phyloP scores from a whole-genome alignment of 345 rosid species.

The Bruguiera parviflora region DNA sequence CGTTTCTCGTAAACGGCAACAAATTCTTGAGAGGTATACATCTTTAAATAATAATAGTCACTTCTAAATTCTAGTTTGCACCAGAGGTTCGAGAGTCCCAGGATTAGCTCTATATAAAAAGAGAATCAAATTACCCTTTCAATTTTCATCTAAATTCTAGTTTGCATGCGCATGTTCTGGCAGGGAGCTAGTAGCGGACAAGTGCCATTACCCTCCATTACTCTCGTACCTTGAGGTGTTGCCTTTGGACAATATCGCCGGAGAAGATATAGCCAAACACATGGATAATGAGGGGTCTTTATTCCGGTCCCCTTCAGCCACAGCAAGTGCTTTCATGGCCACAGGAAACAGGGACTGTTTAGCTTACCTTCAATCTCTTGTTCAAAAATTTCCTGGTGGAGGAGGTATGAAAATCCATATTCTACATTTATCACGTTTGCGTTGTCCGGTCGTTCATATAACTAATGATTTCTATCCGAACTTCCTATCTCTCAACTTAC shows the following conservation, averaged over 20 bases:
- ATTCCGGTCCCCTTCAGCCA: conserved; percentile 68
- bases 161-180: neutral
- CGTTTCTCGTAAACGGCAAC: conserved; percentile 28
- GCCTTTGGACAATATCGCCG: conserved; percentile 22
- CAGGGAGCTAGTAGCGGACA: conserved; percentile 42
- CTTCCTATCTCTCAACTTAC: neutral
- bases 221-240: conserved; percentile 51
- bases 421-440: neutral
- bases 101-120: no score
- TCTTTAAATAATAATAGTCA: no score
- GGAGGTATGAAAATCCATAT: conserved; percentile 41
- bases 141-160: no score
- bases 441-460: neutral
- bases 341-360: conserved; percentile 44
- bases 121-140: no score
- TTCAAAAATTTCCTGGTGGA: conserved; percentile 36
- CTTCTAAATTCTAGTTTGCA: no score
- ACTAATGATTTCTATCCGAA: neutral
- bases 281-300: conserved; percentile 45
- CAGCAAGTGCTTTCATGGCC: conserved; percentile 55
- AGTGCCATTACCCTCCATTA: conserved; percentile 31
- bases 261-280: conserved; percentile 25
- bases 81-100: no score
- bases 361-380: conserved; percentile 44
- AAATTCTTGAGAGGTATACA: conserved; percentile 38